phyloP scores from a whole-genome alignment of 805 yeast genomes.

The Candida tibetensis region DNA sequence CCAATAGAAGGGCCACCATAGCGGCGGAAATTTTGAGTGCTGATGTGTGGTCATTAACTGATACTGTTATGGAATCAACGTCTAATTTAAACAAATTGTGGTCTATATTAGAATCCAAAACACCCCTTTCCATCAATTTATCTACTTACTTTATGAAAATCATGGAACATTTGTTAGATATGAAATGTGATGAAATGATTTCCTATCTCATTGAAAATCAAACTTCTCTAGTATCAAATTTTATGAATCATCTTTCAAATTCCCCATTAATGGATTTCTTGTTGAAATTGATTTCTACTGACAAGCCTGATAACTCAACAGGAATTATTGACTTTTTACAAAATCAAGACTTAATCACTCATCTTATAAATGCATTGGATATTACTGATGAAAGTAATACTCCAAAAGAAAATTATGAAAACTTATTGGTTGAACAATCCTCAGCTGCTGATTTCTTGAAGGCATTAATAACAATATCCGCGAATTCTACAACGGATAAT shows the following conservation, averaged over 20 bases:
- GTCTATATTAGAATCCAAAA: constrained; percentile 68
- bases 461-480: constrained; percentile 45
- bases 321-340: constrained; percentile 46
- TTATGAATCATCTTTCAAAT: constrained; percentile 42
- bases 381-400: constrained; percentile 10
- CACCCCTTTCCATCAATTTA: constrained; percentile 67
- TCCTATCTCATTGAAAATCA: constrained; percentile 43
- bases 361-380: constrained; percentile 35
- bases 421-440: constrained; percentile 30
- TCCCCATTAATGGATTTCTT: constrained; percentile 48
- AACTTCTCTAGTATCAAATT: constrained; percentile 38
- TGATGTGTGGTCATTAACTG: constrained; percentile 92
- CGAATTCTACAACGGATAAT: constrained; percentile 45
- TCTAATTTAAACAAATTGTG: constrained; percentile 69
- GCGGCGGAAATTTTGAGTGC: constrained; percentile 89
- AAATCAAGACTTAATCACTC: constrained; percentile 35
- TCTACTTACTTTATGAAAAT: constrained; percentile 91
- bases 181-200: constrained; percentile 49
- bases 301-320: constrained; percentile 45
- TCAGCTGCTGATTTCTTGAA: constrained; percentile 46
- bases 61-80: constrained; percentile 76
- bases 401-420: constrained; percentile 15
- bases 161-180: constrained; percentile 59
- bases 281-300: constrained; percentile 43
- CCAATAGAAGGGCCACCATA: constrained; percentile 36